Evolutionary conservation across 192 early-diverging fungal species (phyloP), one percentile per base, ranked within the genome.

Genomic region (Entomortierella lignicola): DNA sequence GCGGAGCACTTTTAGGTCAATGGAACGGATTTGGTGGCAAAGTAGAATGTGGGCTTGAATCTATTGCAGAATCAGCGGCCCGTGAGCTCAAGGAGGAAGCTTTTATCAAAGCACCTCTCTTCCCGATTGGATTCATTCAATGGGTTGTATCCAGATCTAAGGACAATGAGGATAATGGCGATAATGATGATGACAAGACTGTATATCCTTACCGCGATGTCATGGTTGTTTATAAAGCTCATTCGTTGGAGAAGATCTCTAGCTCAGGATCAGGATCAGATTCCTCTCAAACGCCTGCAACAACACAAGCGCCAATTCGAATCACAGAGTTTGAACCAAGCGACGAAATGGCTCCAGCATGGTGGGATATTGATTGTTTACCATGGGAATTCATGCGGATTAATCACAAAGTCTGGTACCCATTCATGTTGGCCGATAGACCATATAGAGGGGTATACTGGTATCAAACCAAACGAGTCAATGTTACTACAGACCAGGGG

Each of bases 11-110:
- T 15, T 30, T 66, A 18, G 72, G 72, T 1, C 72, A 75, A 68
- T 75, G 72, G 72, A 75, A 75, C n/a, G 72, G 72, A 48, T 75
- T 75, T 67, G 72, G 72, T 34, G 72, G 72, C 51, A 75, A 75
- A 41, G 72, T 75, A 31, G 72, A 75, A 20, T 39, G 47, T 17
- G 54, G 54, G 17, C 34, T 75, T 3, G 65, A 75, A 18, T 47
- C 72, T 0, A 47, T 68, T n/a, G 27, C 23, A 31, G 59, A 75
- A 20, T 75, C 72, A 13, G 72, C 72, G 11, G 64, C 43, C 7
- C 72, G 72, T 1, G 72, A 75, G 27, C 60, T 75, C 7, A 3
- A 47, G 8, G 72, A 75, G 44, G 72, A 75, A 21, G 72, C 72
- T 15, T 67, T 75, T 34, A 6, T 75, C 21, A 18, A n/a, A 2